phyloP scores from a whole-genome alignment of 768 basidiomycete genomes.

The Cyclocybe cylindracea region DNA sequence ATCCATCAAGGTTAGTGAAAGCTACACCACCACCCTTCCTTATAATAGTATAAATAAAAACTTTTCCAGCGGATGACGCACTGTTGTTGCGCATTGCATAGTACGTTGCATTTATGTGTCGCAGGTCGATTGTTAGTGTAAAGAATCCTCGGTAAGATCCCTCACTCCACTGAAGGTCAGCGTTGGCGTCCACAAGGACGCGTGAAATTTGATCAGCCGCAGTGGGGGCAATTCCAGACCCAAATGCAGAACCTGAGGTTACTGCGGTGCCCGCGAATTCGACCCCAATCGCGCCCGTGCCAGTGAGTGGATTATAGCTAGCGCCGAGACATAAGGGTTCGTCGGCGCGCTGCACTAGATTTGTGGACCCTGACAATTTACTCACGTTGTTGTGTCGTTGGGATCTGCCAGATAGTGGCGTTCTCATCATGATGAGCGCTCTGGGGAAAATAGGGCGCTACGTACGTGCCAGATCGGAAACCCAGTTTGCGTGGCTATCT shows the following conservation, averaged over 20 bases:
- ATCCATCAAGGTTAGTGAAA: slow-evolving; percentile 44
- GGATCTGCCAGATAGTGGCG: slow-evolving; percentile 33
- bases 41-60: not conserved
- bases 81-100: slow-evolving; percentile 53
- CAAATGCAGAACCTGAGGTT: slow-evolving; percentile 50
- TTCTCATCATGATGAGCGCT: too few relatives aligned
- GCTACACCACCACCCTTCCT: slow-evolving; percentile 17
- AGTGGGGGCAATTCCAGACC: slow-evolving; percentile 36
- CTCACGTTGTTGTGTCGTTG: slow-evolving; percentile 48
- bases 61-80: slow-evolving; percentile 24
- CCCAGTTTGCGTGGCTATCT: slow-evolving; percentile 65
- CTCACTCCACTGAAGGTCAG: slow-evolving; percentile 62
- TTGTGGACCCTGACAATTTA: not conserved
- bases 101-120: slow-evolving; percentile 49
- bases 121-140: slow-evolving; percentile 48
- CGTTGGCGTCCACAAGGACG: slow-evolving; percentile 38
- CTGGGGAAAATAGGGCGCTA: too few relatives aligned
- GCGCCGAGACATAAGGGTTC: not conserved
- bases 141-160: slow-evolving; percentile 62
- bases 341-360: not conserved
- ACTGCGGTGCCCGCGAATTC: slow-evolving; percentile 67
- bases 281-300: slow-evolving; percentile 52
- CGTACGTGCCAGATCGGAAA: slow-evolving; percentile 55
- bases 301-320: slow-evolving; percentile 50
- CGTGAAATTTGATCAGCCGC: slow-evolving; percentile 39